Conservation (phyloP, 805 yeast genomes). For the Yarrowia yakushimensis region DNA sequence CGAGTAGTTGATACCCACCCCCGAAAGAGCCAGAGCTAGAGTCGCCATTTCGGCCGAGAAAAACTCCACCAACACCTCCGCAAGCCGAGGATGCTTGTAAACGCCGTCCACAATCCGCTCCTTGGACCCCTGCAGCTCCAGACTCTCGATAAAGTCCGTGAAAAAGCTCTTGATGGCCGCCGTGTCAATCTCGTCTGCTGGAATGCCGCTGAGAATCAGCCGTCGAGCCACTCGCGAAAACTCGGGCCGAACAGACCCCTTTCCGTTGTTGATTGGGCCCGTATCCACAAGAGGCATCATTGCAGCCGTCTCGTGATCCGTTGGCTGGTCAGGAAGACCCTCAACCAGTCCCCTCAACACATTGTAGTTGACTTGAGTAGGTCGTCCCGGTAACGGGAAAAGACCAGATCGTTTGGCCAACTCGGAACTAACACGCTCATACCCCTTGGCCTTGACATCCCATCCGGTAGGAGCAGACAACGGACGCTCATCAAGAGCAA, state of each 20-base stretch:
- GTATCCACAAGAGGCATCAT: conserved; percentile 19
- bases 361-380: conserved; percentile 36
- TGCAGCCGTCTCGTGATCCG: conserved; percentile 3
- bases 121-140: conserved; percentile 19
- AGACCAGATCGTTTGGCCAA: conserved; percentile 75
- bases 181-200: conserved; percentile 17
- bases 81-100: conserved; percentile 2
- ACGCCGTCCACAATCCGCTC: conserved; percentile 23
- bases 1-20: conserved; percentile 31
- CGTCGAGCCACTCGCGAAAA: conserved; percentile 23
- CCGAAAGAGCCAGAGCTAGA: conserved; percentile 45
- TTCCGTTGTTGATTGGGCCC: conserved; percentile 14
- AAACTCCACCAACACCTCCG: conserved; percentile 44
- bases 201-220: conserved; percentile 15
- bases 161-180: conserved; percentile 16
- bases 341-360: conserved; percentile 23
- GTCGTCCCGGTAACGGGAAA: conserved; percentile 57
- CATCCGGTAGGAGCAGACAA: neutral
- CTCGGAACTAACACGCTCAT: conserved; percentile 69
- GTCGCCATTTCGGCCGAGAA: conserved; percentile 55
- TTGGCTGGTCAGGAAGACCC: conserved; percentile 26
- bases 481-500: neutral
- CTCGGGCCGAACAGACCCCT: conserved; percentile 20
- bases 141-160: conserved; percentile 15
- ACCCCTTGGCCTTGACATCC: conserved; percentile 65